Evolutionary conservation across 441 rosid species (phyloP).

Genomic region (Corymbia citriodora): DNA sequence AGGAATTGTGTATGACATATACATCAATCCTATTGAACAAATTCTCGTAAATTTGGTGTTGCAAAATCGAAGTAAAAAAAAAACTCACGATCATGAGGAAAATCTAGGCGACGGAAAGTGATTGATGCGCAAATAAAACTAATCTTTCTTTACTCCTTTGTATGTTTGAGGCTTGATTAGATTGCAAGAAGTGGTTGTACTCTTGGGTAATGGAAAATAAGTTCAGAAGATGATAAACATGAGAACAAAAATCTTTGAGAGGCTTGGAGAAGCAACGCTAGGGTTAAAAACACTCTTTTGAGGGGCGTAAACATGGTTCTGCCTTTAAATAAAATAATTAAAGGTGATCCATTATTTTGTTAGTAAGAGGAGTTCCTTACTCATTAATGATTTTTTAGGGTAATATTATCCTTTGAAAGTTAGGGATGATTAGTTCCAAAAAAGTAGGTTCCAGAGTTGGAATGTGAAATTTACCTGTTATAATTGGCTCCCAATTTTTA

Average conservation of each 20-base stretch:
- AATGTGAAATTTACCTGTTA: fast-evolving
- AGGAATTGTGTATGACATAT: background rate
- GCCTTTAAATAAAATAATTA: background rate
- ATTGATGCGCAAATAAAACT: background rate
- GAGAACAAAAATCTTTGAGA: background rate
- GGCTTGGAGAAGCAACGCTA: background rate
- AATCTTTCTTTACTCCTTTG: background rate
- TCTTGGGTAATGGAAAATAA: background rate
- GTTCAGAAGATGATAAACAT: background rate
- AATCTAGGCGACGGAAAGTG: background rate
- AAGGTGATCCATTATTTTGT: background rate
- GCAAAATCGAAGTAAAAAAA: background rate
- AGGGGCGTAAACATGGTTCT: background rate
- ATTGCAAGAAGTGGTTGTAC: background rate
- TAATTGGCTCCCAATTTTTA: too few species aligned
- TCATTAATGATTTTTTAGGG: background rate
- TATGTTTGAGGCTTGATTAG: background rate
- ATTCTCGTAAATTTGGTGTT: background rate
- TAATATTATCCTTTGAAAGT: background rate
- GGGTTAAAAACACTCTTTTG: background rate
- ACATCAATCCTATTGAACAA: background rate
- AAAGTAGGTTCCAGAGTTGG: background rate
- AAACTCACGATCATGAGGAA: background rate
- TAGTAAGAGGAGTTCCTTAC: background rate
- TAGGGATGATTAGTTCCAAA: fast-evolving